Evolutionary conservation across 2,329 filamentous ascomycete species (phyloP).

Genomic region (Cordyceps cicadae): DNA sequence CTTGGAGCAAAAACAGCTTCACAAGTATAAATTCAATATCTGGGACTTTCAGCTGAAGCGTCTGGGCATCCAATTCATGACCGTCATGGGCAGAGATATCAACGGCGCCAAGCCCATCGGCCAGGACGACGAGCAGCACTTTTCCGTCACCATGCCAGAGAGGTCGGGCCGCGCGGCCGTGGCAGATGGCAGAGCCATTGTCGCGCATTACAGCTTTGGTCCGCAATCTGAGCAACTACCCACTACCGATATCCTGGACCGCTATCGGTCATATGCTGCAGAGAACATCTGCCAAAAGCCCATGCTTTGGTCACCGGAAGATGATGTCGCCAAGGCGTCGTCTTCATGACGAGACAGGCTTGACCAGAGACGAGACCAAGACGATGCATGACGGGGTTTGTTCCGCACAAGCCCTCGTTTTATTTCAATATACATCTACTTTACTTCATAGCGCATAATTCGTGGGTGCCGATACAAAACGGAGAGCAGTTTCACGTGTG

Average conservation of each 20-base stretch:
- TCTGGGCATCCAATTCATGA: slow-evolving; percentile 46
- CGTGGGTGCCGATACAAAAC: background rate
- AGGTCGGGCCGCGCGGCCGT: slow-evolving; percentile 32
- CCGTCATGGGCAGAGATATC: slow-evolving; percentile 44
- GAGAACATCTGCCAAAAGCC: slow-evolving; percentile 38
- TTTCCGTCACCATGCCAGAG: slow-evolving; percentile 31
- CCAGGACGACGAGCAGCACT: slow-evolving; percentile 38
- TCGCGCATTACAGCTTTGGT: slow-evolving; percentile 44
- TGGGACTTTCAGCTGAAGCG: slow-evolving; percentile 42
- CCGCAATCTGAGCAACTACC: slow-evolving; percentile 31
- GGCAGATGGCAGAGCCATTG: slow-evolving; percentile 46
- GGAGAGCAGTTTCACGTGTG: background rate
- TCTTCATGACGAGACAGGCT: background rate
- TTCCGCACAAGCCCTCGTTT: background rate
- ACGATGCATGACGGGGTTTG: background rate
- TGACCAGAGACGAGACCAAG: background rate
- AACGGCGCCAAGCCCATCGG: slow-evolving; percentile 37
- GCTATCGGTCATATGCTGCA: slow-evolving; percentile 44
- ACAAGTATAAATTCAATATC: slow-evolving; percentile 39
- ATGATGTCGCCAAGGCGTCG: background rate
- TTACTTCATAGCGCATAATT: slow-evolving; percentile 3
- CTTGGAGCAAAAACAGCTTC: slow-evolving; percentile 36
- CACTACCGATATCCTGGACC: slow-evolving; percentile 44
- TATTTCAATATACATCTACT: background rate
- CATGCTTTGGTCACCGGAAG: slow-evolving; percentile 23